phyloP scores from a whole-genome alignment of 2,329 filamentous ascomycete genomes.

The Fusarium sp. region DNA sequence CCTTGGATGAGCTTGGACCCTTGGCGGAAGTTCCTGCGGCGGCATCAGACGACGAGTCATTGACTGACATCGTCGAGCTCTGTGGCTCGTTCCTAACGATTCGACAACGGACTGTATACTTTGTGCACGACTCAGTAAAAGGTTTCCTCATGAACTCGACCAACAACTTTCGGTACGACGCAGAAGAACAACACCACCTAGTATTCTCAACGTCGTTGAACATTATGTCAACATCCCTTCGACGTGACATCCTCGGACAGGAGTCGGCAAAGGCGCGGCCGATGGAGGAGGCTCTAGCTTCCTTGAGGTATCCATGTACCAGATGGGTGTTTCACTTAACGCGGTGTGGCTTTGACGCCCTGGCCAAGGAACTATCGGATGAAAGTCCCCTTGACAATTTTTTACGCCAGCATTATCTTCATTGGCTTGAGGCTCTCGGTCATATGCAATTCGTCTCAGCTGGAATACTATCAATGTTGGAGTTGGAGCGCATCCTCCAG shows the following conservation, averaged over 20 bases:
- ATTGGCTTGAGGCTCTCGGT: too few relatives aligned
- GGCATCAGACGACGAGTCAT: constrained; percentile 10
- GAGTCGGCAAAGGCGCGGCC: too few relatives aligned
- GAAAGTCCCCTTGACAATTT: too few relatives aligned
- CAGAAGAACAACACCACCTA: constrained; percentile 44
- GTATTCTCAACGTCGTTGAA: constrained; percentile 57
- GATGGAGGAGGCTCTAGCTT: too few relatives aligned
- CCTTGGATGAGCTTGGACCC: neutral
- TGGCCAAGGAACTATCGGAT: too few relatives aligned
- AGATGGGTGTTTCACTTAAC: too few relatives aligned
- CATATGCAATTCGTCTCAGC: too few relatives aligned
- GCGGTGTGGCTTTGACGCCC: too few relatives aligned
- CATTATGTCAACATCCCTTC: constrained; percentile 49
- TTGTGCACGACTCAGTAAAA: constrained; percentile 62
- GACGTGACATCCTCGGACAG: constrained; percentile 50
- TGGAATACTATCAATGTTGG: too few relatives aligned
- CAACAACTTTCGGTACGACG: constrained; percentile 49
- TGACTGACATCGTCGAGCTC: neutral
- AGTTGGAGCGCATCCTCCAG: too few relatives aligned
- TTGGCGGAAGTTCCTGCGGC: constrained; percentile 9
- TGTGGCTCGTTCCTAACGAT: constrained; percentile 58
- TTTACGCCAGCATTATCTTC: too few relatives aligned
- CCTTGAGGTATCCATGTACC: too few relatives aligned
- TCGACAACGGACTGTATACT: constrained; percentile 50
- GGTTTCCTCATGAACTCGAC: constrained; percentile 44